Conservation (phyloP, 352 stramenopile species). For the Thraustochytrium sp. region DNA sequence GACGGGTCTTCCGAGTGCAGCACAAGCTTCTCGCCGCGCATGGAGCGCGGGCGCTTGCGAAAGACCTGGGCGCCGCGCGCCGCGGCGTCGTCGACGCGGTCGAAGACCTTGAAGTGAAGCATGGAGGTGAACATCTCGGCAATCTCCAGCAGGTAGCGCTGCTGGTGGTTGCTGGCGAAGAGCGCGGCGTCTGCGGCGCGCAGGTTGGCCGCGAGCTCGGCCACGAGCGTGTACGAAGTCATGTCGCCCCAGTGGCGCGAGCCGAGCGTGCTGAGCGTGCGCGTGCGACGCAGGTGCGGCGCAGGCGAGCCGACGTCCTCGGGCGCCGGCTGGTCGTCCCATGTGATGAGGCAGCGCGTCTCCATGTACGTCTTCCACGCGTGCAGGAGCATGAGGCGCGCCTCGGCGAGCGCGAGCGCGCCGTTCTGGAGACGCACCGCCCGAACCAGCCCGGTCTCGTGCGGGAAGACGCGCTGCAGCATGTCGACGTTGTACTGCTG, state of each 20-base stretch:
- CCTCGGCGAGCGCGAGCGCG: not conserved
- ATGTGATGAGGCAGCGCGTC: conserved; percentile 28
- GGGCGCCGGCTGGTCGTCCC: conserved; percentile 7
- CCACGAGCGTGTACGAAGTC: conserved; percentile 32
- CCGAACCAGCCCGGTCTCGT: not conserved
- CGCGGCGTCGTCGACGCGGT: not conserved
- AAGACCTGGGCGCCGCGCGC: not conserved
- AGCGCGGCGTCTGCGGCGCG: not conserved
- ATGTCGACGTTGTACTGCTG: conserved; percentile 23
- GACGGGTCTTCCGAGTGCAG: not conserved
- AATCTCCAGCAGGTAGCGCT: conserved; percentile 19
- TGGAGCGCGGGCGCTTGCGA: not conserved
- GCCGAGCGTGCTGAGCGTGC: not conserved
- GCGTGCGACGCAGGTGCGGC: not conserved
- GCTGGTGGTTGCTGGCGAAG: conserved; percentile 3
- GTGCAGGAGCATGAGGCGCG: conserved; percentile 8
- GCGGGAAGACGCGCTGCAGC: not conserved
- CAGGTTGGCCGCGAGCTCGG: not conserved
- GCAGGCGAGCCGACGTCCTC: not conserved
- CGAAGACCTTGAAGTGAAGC: conserved; percentile 37
- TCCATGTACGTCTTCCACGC: conserved; percentile 36
- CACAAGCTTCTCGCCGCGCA: conserved; percentile 1
- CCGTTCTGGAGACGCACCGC: conserved; percentile 1
- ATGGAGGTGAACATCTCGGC: conserved; percentile 33
- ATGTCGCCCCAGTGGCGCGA: conserved; percentile 35